These are phyloP conservation scores for Aspergillus candidus DNA, from an alignment of 2,329 filamentous ascomycete genomes.

Conservation along the genomic window DNA sequence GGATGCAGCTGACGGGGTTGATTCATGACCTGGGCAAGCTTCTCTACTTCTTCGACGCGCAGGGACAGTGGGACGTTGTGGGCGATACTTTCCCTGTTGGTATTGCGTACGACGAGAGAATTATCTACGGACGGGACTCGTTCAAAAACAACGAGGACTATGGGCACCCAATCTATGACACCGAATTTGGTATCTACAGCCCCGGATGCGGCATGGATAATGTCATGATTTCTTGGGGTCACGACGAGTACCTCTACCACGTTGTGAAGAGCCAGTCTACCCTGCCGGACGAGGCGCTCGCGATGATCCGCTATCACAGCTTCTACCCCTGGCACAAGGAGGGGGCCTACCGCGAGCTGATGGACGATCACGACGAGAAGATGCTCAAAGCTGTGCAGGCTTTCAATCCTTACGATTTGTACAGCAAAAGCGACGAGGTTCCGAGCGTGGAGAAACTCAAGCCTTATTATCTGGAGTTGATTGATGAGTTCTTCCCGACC, in stretches of 20 bases:
- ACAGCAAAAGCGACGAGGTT: slow-evolving; percentile 82
- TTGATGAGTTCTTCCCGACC: slow-evolving; percentile 66
- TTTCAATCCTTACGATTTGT: slow-evolving; percentile 88
- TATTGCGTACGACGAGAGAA: slow-evolving; percentile 55
- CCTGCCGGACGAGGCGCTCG: slow-evolving; percentile 73
- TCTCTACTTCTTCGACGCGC: slow-evolving; percentile 57
- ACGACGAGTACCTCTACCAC: slow-evolving; percentile 57
- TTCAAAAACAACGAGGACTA: slow-evolving; percentile 73
- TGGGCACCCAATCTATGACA: slow-evolving; percentile 64
- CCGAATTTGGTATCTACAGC: slow-evolving; percentile 72
- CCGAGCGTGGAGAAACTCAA: slow-evolving; percentile 73
- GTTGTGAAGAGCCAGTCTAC: slow-evolving; percentile 76
- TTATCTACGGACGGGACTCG: slow-evolving; percentile 70
- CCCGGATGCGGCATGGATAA: slow-evolving; percentile 77
- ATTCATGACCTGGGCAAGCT: slow-evolving; percentile 45
- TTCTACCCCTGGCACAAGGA: slow-evolving; percentile 90
- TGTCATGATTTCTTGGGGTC: slow-evolving; percentile 81
- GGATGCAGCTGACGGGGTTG: slow-evolving; percentile 46
- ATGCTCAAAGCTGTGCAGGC: slow-evolving; percentile 77
- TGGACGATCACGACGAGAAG: slow-evolving; percentile 72
- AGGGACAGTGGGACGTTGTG: slow-evolving; percentile 90
- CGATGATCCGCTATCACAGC: slow-evolving; percentile 89
- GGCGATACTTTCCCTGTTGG: slow-evolving; percentile 52
- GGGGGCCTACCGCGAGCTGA: slow-evolving; percentile 73
- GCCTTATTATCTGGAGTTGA: slow-evolving; percentile 48